A percentile compares a stretch with the other conserved stretches of the same genome.
Conservation (phyloP, 176 grass and related monocot genomes). For the Echinochloa phyllopogon region DNA sequence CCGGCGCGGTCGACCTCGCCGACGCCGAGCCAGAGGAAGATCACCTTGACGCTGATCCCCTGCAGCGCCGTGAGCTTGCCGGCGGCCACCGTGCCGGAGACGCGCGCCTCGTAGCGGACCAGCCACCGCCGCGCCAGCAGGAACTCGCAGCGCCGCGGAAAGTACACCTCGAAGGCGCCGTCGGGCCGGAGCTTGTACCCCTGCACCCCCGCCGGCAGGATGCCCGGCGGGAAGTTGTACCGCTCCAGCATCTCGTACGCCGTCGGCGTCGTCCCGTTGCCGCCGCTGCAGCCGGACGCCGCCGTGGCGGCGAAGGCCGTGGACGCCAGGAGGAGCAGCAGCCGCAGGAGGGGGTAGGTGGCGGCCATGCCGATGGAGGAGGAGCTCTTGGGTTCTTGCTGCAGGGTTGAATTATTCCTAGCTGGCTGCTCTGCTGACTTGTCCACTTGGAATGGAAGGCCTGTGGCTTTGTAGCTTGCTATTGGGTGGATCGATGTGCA, state of each 20-base stretch:
- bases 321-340: conserved; percentile 25
- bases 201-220: conserved; percentile 69
- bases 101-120: conserved; percentile 39
- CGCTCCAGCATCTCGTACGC: conserved; percentile 76
- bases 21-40: conserved; percentile 31
- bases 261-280: conserved; percentile 32
- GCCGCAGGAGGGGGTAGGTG: conserved; percentile 1
- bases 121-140: conserved; percentile 28
- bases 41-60: conserved; percentile 24
- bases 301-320: background rate
- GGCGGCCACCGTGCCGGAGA: conserved; percentile 33
- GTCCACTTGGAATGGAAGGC: background rate
- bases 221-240: conserved; percentile 67
- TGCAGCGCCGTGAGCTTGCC: conserved; percentile 10
- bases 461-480: background rate
- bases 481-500: background rate
- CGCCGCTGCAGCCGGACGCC: background rate
- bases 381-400: background rate
- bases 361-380: conserved; percentile 11
- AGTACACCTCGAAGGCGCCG: conserved; percentile 60
- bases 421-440: conserved; percentile 23
- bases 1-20: conserved; percentile 32
- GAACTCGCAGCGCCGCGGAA: conserved; percentile 40
- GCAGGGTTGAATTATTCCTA: background rate
- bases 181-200: conserved; percentile 45